A percentile compares a stretch with the other conserved stretches of the same genome.
Conservation (phyloP, 2,329 filamentous ascomycete genomes). For the Botrytis squamosa region DNA sequence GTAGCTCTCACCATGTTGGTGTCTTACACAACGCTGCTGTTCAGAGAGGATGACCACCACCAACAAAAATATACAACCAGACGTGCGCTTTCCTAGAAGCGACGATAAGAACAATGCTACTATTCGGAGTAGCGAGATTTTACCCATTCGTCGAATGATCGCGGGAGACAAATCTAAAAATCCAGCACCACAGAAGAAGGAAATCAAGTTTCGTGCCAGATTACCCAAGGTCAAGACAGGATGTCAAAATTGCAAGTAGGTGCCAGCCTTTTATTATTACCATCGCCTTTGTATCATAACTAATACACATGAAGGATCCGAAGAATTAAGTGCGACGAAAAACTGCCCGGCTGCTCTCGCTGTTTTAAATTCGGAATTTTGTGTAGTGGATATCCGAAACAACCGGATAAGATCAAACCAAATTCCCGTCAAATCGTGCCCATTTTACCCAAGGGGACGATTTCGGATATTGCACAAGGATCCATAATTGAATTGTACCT, state of each 20-base stretch:
- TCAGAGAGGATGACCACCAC: slow-evolving; percentile 3
- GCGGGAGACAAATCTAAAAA: neutral
- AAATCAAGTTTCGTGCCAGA: slow-evolving; percentile 15
- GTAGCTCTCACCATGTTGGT: neutral
- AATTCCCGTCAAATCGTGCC: slow-evolving; percentile 6
- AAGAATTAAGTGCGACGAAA: slow-evolving; percentile 33
- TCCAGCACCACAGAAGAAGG: neutral
- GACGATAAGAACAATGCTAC: neutral
- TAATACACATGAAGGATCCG: slow-evolving; percentile 46
- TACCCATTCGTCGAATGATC: neutral
- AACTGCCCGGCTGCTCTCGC: slow-evolving; percentile 26
- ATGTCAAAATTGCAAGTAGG: slow-evolving; percentile 25
- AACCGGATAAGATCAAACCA: neutral
- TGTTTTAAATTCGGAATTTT: slow-evolving; percentile 26
- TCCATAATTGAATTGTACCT: neutral
- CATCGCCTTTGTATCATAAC: neutral
- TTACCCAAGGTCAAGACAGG: slow-evolving; percentile 23
- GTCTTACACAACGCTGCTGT: neutral
- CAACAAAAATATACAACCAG: neutral
- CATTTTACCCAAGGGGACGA: slow-evolving; percentile 13
- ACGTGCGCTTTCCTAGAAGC: neutral
- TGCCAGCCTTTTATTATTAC: neutral
- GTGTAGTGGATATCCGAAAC: slow-evolving; percentile 29
- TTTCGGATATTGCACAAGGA: neutral
- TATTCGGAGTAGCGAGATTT: neutral